A percentile compares a stretch with the other conserved stretches of the same genome.
Evolutionary conservation across 1,284 basidiomycete species (phyloP).

Genomic region (Ustilago hordei): DNA sequence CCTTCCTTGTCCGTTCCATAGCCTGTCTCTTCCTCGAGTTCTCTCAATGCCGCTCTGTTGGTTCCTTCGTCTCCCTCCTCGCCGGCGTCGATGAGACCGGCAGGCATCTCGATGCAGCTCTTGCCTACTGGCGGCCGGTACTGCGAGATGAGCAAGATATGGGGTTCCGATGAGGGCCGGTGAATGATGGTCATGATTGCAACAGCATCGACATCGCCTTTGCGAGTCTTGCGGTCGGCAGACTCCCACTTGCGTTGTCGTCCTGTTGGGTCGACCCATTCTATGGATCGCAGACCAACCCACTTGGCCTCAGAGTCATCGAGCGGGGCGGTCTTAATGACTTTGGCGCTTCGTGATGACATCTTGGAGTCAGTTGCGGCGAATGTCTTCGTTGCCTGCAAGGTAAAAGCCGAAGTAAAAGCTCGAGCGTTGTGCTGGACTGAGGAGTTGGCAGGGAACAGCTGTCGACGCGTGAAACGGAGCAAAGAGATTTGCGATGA

Average conservation of each 20-base stretch:
- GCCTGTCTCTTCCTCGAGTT: constrained; percentile 67
- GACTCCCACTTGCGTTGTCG: constrained; percentile 67
- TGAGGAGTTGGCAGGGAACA: neutral
- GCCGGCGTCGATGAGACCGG: constrained; percentile 66
- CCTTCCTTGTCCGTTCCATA: constrained; percentile 60
- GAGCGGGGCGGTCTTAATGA: constrained; percentile 43
- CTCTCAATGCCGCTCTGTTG: constrained; percentile 60
- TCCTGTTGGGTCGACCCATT: constrained; percentile 66
- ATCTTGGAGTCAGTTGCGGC: constrained; percentile 23
- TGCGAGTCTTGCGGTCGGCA: constrained; percentile 64
- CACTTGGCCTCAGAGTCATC: constrained; percentile 64
- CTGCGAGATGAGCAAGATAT: constrained; percentile 64
- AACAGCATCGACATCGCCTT: constrained; percentile 67
- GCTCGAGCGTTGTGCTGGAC: neutral
- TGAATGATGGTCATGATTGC: constrained; percentile 66
- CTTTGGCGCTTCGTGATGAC: constrained; percentile 51
- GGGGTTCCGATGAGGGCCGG: constrained; percentile 53
- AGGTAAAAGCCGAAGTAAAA: constrained; percentile 3
- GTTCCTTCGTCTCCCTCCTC: constrained; percentile 64
- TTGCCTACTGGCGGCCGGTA: constrained; percentile 59
- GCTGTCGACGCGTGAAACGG: neutral
- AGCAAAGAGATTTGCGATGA: constrained; percentile 1
- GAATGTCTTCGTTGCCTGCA: constrained; percentile 7
- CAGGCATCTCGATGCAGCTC: constrained; percentile 67
- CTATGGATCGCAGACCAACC: constrained; percentile 63